Conservation (phyloP, 257 asterid genomes). For the Lithospermum erythrorhizon region DNA sequence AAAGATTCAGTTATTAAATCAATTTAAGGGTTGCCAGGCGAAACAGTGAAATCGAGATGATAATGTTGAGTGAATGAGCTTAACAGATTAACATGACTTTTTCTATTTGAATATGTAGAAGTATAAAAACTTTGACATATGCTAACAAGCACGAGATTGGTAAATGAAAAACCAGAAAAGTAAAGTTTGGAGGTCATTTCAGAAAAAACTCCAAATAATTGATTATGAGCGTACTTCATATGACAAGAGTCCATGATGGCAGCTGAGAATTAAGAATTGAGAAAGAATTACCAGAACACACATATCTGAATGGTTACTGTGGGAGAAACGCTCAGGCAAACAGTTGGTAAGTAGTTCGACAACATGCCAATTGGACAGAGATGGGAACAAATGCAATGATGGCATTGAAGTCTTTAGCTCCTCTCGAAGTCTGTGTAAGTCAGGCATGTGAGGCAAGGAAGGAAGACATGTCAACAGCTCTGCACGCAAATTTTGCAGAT, state of each 20-base stretch:
- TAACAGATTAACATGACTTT: not conserved
- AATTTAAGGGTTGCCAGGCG: too few relatives aligned
- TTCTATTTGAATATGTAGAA: not conserved
- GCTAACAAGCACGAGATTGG: not conserved
- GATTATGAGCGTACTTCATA: not conserved
- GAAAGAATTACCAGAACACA: constrained; percentile 53
- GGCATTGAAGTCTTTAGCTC: constrained; percentile 41
- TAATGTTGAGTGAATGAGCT: not conserved
- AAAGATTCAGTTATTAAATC: too few relatives aligned
- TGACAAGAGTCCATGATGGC: not conserved
- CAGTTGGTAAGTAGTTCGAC: constrained; percentile 65
- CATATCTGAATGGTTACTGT: constrained; percentile 49
- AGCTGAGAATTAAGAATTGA: constrained; percentile 7
- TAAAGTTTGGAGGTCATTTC: not conserved
- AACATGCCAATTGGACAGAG: constrained; percentile 68
- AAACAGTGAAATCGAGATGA: too few relatives aligned
- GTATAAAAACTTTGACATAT: not conserved
- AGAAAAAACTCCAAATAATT: not conserved
- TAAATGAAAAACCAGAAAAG: not conserved
- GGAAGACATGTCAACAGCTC: constrained; percentile 68
- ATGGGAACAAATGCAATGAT: constrained; percentile 41
- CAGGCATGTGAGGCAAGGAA: constrained; percentile 69
- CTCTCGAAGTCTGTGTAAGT: constrained; percentile 48
- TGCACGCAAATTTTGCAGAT: constrained; percentile 52
- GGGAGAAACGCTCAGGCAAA: constrained; percentile 57